These are phyloP conservation scores for Pleurotus ostreatus DNA, from an alignment of 768 basidiomycete species.

Conservation along the genomic window DNA sequence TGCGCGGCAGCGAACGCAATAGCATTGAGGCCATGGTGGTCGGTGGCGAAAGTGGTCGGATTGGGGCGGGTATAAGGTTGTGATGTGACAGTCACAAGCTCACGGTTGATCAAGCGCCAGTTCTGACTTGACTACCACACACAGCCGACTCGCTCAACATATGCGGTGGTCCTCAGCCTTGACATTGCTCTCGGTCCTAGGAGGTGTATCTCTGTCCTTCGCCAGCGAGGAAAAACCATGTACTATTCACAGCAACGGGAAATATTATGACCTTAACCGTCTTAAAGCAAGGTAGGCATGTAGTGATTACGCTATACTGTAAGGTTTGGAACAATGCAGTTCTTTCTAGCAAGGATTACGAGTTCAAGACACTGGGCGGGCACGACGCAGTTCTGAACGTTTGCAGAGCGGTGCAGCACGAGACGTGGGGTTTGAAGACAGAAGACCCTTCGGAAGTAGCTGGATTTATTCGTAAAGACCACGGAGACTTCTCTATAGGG, in stretches of 20 bases:
- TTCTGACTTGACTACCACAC: too few species aligned
- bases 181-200: background rate
- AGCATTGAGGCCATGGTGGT: constrained; percentile 61
- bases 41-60: constrained; percentile 27
- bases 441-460: constrained; percentile 51
- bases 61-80: constrained; percentile 28
- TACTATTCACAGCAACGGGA: constrained; percentile 49
- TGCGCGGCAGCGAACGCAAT: constrained; percentile 58
- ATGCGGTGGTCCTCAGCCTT: constrained; percentile 12
- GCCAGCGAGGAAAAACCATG: constrained; percentile 53
- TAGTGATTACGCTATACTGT: constrained; percentile 7
- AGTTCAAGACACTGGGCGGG: constrained; percentile 43
- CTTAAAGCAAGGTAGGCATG: constrained; percentile 50
- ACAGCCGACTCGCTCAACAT: background rate
- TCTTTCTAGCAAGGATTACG: constrained; percentile 57
- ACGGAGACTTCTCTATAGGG: constrained; percentile 75
- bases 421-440: constrained; percentile 56
- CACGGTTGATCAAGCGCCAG: too few species aligned
- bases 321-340: constrained; percentile 7
- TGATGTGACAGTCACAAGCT: constrained; percentile 15
- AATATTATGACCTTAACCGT: constrained; percentile 64
- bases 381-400: constrained; percentile 56
- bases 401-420: constrained; percentile 52
- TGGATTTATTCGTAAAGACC: constrained; percentile 56
- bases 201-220: background rate